Conservation (phyloP, 2,329 filamentous ascomycete species). For the Aspergillus alliaceus region DNA sequence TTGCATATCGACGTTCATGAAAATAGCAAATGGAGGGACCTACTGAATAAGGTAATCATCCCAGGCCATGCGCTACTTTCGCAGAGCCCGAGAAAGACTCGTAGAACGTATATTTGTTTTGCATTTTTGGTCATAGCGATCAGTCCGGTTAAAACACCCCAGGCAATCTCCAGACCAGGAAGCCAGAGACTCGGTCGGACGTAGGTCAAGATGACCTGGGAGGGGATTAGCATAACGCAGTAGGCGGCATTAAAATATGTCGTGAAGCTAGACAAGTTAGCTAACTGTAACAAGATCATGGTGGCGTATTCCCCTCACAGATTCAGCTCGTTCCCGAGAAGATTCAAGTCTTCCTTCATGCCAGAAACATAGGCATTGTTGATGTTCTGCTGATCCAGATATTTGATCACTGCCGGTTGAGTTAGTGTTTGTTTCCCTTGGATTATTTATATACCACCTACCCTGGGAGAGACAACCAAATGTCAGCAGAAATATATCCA, state of each 20-base stretch:
- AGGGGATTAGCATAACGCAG: background rate
- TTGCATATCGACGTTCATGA: background rate
- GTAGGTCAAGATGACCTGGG: background rate
- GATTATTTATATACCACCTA: background rate
- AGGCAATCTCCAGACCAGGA: background rate
- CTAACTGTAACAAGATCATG: too few relatives aligned
- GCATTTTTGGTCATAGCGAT: background rate
- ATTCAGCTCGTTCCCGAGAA: background rate
- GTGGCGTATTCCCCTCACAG: background rate
- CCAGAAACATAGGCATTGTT: background rate
- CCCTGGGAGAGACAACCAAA: background rate
- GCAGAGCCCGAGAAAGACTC: background rate
- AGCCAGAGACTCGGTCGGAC: background rate
- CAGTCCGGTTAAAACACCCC: background rate
- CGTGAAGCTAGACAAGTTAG: background rate
- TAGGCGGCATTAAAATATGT: background rate
- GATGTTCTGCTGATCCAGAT: background rate
- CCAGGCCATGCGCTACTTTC: background rate
- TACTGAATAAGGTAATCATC: background rate
- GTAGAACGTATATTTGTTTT: background rate
- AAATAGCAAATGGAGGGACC: background rate
- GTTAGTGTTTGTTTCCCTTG: too few relatives aligned
- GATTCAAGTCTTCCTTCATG: background rate
- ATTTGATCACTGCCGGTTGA: background rate
- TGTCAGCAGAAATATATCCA: background rate